Evolutionary conservation across 1,284 basidiomycete species (phyloP).

Genomic region (Porogramme epimiltina): DNA sequence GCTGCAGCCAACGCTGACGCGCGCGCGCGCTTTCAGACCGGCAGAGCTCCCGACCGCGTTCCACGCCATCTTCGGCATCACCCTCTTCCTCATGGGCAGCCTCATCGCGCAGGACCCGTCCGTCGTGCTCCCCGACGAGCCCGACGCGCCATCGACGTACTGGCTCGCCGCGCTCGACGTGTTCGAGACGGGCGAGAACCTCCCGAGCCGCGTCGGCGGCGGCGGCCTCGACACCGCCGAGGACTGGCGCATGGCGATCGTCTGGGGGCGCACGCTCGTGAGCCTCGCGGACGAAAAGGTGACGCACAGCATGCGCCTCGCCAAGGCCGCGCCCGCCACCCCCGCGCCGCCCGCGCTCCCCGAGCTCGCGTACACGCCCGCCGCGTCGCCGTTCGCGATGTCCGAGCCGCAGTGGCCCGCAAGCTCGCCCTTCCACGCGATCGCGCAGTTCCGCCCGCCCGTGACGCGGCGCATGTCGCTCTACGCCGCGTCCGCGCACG

Average conservation of each 20-base stretch:
- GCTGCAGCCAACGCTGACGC: neutral
- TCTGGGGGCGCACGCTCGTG: conserved; percentile 65
- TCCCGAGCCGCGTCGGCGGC: conserved; percentile 48
- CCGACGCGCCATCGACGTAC: conserved; percentile 49
- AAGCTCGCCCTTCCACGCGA: conserved; percentile 55
- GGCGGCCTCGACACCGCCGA: conserved; percentile 33
- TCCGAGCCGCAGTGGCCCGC: conserved; percentile 52
- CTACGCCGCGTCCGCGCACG: conserved; percentile 44
- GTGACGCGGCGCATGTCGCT: conserved; percentile 53
- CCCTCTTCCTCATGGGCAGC: conserved; percentile 63
- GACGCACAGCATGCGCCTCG: conserved; percentile 19
- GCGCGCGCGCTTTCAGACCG: conserved; percentile 27
- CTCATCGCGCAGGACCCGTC: conserved; percentile 52
- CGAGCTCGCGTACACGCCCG: conserved; percentile 1
- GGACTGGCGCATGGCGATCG: conserved; percentile 68
- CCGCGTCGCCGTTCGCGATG: conserved; percentile 25
- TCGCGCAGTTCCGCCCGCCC: conserved; percentile 52
- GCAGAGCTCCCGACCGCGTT: conserved; percentile 61
- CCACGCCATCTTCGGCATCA: conserved; percentile 61
- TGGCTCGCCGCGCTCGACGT: conserved; percentile 68
- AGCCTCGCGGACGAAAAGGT: conserved; percentile 54
- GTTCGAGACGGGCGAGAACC: conserved; percentile 64
- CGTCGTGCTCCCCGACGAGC: conserved; percentile 55
- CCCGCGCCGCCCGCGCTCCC: neutral
- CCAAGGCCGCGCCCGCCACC: conserved; percentile 13